Evolutionary conservation across 805 yeast genomes (phyloP), one percentile per base, ranked within the genome.

Genomic region (Maudiozyma pseudohumilis): DNA sequence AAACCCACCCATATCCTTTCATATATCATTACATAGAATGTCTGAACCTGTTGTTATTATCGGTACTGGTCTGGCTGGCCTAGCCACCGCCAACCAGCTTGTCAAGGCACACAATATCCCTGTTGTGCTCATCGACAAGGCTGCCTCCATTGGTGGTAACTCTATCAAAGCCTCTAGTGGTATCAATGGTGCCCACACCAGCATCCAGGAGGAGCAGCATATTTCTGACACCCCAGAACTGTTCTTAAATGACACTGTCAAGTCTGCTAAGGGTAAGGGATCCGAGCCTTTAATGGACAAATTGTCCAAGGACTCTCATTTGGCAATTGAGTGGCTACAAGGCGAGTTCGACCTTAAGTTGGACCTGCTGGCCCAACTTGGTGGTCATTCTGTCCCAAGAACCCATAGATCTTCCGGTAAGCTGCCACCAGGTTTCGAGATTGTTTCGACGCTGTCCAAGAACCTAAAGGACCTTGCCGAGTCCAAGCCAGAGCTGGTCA

Each of bases 311-410:
- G 75, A 79, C 31, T 77, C 86, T 2, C 75, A 72, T 5, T 70
- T 66, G 30, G 88, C 92, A 0, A 70, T 84, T 34, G 72, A 73
- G 34, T 84, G 94, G 89, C 66, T 84, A 36, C 80, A 79, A 46
- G 68, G 71, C 22, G 70, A 68, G 4, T 75, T 82, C 47, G 69
- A 66, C 6, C 60, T 82, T 35, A 83, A 78, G 48, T 61, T 84
- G 39, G 70, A 81, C 6, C 65, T 77, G 12, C 80, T 84, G 10
- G 71, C 84, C n/a, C 72, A 83, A 48, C 59, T 84, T 30, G 94
- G 94, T 20, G 95, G 95, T 3, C 94, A 84, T 53, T 77, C 87
- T 1, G 74, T 69, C 35, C 77, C 85, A 16, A 68, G 95, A 56
- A 84, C 95, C 1, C 94, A 84, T 55, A 69, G 94, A 48, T 88